Evolutionary conservation across 352 stramenopile genomes (phyloP), one percentile per base, ranked within the genome.

Genomic region (Hyaloperonospora brassicae): DNA sequence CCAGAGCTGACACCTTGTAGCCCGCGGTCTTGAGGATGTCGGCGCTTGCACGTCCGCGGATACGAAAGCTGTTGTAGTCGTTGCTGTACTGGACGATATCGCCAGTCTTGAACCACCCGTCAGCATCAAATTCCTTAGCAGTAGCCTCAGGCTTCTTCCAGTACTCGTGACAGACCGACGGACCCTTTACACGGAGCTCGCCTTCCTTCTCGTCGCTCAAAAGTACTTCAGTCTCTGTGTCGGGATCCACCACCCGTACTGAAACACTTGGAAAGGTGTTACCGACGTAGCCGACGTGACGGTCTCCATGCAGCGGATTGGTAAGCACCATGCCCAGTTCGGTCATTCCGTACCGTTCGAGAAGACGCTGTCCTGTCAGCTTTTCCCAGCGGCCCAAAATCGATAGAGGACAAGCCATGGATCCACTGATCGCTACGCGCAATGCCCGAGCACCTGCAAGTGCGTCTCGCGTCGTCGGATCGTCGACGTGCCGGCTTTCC

Each of bases 1-100:
- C 89, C 30, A 97, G 67, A 22, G 90, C 89, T 24, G 86, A 96
- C 30, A 97, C 73, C 59, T 97, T 97, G 73, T 96, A 95, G 5
- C 90, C 90, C 10, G 72, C 78, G n/a, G 61, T 83, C 61, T 97
- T 97, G 47, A 97, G 78, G 55, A 97, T 97, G 51, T 97, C 90
- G n/a, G 83, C 85, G 36, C 75, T 93, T 5, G 81, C 76, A 36
- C 90, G 84, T 4, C 90, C 90, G 23, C 94, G 68, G 36, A 97
- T 95, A 25, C 77, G 73, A 59, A 94, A 97, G 53, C 77, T 93
- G n/a, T 86, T 42, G 1, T 70, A 61, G 14, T 75, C 72, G 9
- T 70, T 57, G 62, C 73, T 84, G 56, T 84, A 95, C 54, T 91
- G 75, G 3, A 79, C 87, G 38, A 96, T 85, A 55, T 97, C 89